Conservation (phyloP, 2,329 filamentous ascomycete species). For the Aspergillus glaucus region DNA sequence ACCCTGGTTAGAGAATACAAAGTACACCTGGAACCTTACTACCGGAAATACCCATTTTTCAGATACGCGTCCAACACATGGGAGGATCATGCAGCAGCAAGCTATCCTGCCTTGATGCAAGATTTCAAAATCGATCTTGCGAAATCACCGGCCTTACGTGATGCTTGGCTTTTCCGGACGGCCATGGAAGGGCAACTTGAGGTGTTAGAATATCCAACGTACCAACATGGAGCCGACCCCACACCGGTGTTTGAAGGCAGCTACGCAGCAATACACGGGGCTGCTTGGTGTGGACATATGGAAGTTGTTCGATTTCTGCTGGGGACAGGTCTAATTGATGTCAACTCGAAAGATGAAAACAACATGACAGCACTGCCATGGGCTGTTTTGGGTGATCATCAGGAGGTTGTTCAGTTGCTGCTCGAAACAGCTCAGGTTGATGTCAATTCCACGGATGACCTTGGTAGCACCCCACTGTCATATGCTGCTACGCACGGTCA, state of each 20-base stretch:
- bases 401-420: background rate
- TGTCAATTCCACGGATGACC: slow-evolving; percentile 5
- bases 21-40: background rate
- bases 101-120: background rate
- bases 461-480: slow-evolving; percentile 8
- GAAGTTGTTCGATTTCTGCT: slow-evolving; percentile 15
- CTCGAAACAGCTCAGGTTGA: slow-evolving; percentile 1
- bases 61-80: background rate
- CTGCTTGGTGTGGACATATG: slow-evolving; percentile 16
- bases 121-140: background rate
- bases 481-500: slow-evolving; percentile 14
- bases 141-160: background rate
- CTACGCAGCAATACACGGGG: slow-evolving; percentile 17
- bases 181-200: background rate
- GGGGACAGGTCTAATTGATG: background rate
- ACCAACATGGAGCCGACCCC: background rate
- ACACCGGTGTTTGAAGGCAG: slow-evolving; percentile 1
- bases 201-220: background rate
- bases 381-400: background rate
- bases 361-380: background rate
- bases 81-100: background rate
- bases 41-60: background rate
- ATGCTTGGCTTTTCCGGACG: background rate
- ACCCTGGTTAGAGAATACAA: background rate
- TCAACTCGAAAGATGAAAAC: background rate